Conservation (phyloP, 2,329 filamentous ascomycete genomes). For the Paecilomyces formosus region DNA sequence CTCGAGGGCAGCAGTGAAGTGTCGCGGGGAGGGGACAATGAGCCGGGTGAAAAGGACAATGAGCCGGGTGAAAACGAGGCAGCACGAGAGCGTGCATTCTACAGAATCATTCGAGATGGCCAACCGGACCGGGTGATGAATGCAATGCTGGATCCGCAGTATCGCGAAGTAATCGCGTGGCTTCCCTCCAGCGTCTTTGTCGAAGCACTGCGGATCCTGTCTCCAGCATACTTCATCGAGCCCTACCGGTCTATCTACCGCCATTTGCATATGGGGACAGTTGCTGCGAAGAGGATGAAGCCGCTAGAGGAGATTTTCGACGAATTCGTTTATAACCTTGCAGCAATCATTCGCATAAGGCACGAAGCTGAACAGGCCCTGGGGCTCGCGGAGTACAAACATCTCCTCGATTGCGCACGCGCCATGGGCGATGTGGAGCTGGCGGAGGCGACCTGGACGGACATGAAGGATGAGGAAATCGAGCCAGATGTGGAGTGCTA, state of each 20-base stretch:
- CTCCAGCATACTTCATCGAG: slow-evolving; percentile 48
- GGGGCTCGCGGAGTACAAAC: slow-evolving; percentile 42
- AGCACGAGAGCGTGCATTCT: slow-evolving; percentile 9
- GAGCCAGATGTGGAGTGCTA: slow-evolving; percentile 45
- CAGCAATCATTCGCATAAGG: slow-evolving; percentile 30
- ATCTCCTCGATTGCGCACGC: slow-evolving; percentile 46
- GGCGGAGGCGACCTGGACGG: slow-evolving; percentile 41
- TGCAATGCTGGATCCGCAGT: slow-evolving; percentile 24
- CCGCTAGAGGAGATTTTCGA: slow-evolving; percentile 30
- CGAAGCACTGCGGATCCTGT: slow-evolving; percentile 55
- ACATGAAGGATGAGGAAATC: slow-evolving; percentile 31
- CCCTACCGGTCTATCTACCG: slow-evolving; percentile 40
- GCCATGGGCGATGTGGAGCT: slow-evolving; percentile 38
- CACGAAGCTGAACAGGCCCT: slow-evolving; percentile 28
- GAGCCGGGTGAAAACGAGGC: background rate
- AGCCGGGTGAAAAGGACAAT: background rate
- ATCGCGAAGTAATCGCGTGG: slow-evolving; percentile 18
- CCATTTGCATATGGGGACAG: slow-evolving; percentile 41
- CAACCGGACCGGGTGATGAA: slow-evolving; percentile 35
- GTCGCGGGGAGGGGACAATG: background rate
- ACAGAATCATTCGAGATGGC: slow-evolving; percentile 22
- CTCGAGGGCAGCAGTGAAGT: background rate
- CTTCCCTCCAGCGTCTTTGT: slow-evolving; percentile 54
- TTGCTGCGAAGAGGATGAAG: slow-evolving; percentile 35
- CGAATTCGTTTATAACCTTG: slow-evolving; percentile 31